Conservation (phyloP, 768 basidiomycete genomes). For the Butyriboletus loyo region DNA sequence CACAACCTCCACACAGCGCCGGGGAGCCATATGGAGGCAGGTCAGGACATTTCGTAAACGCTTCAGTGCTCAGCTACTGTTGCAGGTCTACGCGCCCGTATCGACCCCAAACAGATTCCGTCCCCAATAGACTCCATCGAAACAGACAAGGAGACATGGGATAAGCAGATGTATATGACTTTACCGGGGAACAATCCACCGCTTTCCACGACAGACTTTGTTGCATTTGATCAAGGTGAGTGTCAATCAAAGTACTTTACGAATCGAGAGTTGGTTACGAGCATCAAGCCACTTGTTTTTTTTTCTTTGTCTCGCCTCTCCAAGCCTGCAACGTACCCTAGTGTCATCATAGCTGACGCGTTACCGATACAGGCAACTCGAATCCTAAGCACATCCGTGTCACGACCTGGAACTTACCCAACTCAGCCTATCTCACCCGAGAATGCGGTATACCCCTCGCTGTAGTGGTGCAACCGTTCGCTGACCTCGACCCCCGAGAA, state of each 20-base stretch:
- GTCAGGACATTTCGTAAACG: constrained; percentile 1
- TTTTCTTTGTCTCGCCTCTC: neutral
- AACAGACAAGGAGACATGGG: constrained; percentile 76
- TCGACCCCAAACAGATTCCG: constrained; percentile 90
- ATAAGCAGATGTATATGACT: constrained; percentile 64
- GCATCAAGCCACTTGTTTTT: neutral
- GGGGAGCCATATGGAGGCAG: constrained; percentile 47
- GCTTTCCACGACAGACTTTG: constrained; percentile 80
- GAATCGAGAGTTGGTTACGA: neutral
- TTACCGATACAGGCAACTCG: constrained; percentile 62
- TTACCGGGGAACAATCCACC: constrained; percentile 66
- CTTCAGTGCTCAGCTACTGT: constrained; percentile 3
- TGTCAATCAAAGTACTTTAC: neutral
- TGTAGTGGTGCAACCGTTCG: constrained; percentile 88
- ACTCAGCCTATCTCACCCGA: constrained; percentile 69
- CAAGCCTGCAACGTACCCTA: neutral
- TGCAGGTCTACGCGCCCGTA: constrained; percentile 71
- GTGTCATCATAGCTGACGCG: constrained; percentile 12
- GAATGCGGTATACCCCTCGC: constrained; percentile 85
- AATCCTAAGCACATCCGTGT: constrained; percentile 88
- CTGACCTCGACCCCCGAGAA: constrained; percentile 72
- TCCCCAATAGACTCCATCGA: constrained; percentile 81
- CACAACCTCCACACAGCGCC: constrained; percentile 58
- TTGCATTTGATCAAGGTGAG: constrained; percentile 88
- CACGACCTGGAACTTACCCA: constrained; percentile 87